Conservation (phyloP, 768 basidiomycete genomes). For the Podaxis mareebaensis region DNA sequence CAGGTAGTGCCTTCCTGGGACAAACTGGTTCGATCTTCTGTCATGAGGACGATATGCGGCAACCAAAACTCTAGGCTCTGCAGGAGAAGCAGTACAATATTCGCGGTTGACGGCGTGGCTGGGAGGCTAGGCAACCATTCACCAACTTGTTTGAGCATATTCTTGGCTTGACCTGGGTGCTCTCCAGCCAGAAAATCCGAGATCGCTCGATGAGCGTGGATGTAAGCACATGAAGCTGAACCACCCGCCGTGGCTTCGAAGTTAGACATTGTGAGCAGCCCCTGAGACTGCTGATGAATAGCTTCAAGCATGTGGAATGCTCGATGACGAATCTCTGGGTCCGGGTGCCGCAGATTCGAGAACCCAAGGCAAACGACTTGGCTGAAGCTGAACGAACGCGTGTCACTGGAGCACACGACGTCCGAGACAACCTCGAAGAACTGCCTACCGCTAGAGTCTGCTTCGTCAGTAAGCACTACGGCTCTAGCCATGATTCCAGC, state of each 20-base stretch:
- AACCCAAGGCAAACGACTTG: conserved; percentile 78
- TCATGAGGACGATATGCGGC: conserved; percentile 68
- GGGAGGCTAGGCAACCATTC: conserved; percentile 71
- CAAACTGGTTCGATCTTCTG: conserved; percentile 54
- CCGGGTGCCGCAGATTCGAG: conserved; percentile 81
- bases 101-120: conserved; percentile 45
- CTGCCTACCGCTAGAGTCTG: conserved; percentile 55
- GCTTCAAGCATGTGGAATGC: conserved; percentile 79
- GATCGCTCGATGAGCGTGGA: conserved; percentile 76
- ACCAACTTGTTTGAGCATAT: conserved; percentile 70
- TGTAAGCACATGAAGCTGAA: conserved; percentile 71
- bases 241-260: conserved; percentile 77
- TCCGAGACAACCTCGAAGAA: conserved; percentile 84
- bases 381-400: conserved; percentile 67
- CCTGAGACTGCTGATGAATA: conserved; percentile 68
- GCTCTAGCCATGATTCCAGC: conserved; percentile 70
- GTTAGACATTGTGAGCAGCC: conserved; percentile 65
- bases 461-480: conserved; percentile 56
- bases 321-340: conserved; percentile 60
- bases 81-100: conserved; percentile 58
- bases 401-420: conserved; percentile 53
- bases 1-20: conserved; percentile 62
- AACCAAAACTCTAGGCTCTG: conserved; percentile 87
- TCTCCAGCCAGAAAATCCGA: conserved; percentile 79
- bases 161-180: conserved; percentile 63